Evolutionary conservation across 73 alveolate genomes (phyloP), one percentile per base, ranked within the genome.

Genomic region (Paramecium bursaria): DNA sequence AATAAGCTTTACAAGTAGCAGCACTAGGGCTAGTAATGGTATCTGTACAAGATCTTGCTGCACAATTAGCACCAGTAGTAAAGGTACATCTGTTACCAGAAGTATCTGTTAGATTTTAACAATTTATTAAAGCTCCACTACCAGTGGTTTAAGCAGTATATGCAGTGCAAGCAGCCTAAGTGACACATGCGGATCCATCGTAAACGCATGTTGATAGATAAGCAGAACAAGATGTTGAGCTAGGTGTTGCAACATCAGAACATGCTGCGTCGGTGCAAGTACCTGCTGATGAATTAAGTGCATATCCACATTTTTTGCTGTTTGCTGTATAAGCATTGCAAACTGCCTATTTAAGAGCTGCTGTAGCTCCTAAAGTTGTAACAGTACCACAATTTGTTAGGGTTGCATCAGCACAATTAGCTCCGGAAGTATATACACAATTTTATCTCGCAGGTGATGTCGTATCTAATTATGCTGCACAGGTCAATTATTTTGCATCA

Each of bases 41-140:
- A 39, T 67, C 21, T 25, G 57, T 35, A 42, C 82, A 67, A 39
- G 23, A 14, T 21, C 82, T 67, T n/a, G n/a, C n/a, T n/a, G n/a
- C n/a, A n/a, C n/a, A n/a, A n/a, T n/a, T n/a, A n/a, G n/a, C n/a
- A n/a, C n/a, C n/a, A n/a, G n/a, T n/a, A n/a, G n/a, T n/a, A n/a
- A n/a, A n/a, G n/a, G n/a, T n/a, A 67, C 82, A 67, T 42, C 19
- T 15, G 0, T 57, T 57, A 25, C 82, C 82, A 14, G 60, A 33
- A 3, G 55, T 35, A 1, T 53, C 44, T 4, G 4, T 35, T 0
- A 67, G 19, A 67, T 35, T 42, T 42, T 67, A 14, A 67, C 82
- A 67, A 21, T 67, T 6, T 35, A 46, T 15, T 15, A n/a, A n/a
- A n/a, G n/a, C n/a, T n/a, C n/a, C n/a, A n/a, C n/a, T n/a, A n/a